Conservation (phyloP, 2,329 filamentous ascomycete genomes). For the Aspergillus fijiensis region DNA sequence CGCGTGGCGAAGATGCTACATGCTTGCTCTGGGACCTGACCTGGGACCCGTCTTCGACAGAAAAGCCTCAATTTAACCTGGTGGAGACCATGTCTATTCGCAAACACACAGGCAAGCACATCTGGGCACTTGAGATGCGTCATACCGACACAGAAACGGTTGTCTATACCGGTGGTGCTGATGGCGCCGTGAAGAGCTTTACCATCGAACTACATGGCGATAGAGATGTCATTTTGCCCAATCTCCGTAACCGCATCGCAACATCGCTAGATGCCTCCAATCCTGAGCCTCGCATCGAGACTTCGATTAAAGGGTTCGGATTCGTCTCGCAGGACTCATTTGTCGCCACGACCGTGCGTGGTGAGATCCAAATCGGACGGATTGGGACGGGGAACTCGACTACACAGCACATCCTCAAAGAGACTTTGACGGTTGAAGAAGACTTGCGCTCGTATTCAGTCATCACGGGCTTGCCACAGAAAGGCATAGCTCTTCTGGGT, state of each 20-base stretch:
- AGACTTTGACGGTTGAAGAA: constrained; percentile 28
- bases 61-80: constrained; percentile 24
- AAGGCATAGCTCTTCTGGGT: constrained; percentile 37
- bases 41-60: constrained; percentile 29
- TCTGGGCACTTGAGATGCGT: constrained; percentile 69
- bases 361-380: constrained; percentile 35
- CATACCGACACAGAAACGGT: constrained; percentile 35
- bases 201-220: constrained; percentile 20
- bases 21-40: constrained; percentile 68
- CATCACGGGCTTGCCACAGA: constrained; percentile 31
- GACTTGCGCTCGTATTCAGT: constrained; percentile 32
- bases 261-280: constrained; percentile 10
- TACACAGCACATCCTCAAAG: constrained; percentile 18
- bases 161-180: constrained; percentile 78
- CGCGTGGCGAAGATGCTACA: constrained; percentile 82
- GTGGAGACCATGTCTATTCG: constrained; percentile 55
- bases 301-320: constrained; percentile 29
- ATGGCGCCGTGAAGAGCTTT: constrained; percentile 60
- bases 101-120: constrained; percentile 81
- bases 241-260: constrained; percentile 16
- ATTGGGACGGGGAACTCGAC: constrained; percentile 14
- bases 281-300: constrained; percentile 15
- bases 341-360: constrained; percentile 30
- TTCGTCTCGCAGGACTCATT: constrained; percentile 38
- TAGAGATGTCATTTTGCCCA: constrained; percentile 13